Conservation (phyloP, 2,329 filamentous ascomycete species). For the Didymosphaeria variabile region DNA sequence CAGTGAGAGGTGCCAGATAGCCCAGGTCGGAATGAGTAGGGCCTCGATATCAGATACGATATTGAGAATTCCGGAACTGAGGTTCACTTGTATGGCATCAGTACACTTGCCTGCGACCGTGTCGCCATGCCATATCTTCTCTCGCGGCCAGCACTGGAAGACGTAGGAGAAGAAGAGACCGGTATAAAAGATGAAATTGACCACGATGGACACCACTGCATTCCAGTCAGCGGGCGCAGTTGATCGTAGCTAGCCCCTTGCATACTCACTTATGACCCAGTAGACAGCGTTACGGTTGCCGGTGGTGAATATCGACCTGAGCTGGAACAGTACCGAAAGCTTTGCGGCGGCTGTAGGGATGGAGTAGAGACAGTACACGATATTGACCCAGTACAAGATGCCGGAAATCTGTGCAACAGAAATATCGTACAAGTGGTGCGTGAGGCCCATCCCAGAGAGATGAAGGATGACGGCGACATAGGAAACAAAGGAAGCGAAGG, state of each 20-base stretch:
- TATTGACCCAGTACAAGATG: slow-evolving; percentile 4
- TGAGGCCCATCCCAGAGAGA: not conserved
- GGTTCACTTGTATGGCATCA: not conserved
- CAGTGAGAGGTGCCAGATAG: slow-evolving; percentile 16
- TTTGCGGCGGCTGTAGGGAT: slow-evolving; percentile 10
- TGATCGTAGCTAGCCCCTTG: not conserved
- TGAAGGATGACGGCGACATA: slow-evolving; percentile 5
- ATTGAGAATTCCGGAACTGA: slow-evolving; percentile 13
- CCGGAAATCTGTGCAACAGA: slow-evolving; percentile 2
- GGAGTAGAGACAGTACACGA: slow-evolving; percentile 3
- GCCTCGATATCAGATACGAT: slow-evolving; percentile 17
- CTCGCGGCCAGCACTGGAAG: slow-evolving; percentile 10
- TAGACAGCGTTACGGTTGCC: not conserved
- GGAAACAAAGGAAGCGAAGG: slow-evolving; percentile 3
- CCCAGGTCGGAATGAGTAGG: slow-evolving; percentile 15
- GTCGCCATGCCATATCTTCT: slow-evolving; percentile 9
- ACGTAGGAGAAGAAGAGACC: slow-evolving; percentile 6
- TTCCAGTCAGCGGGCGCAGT: slow-evolving; percentile 6
- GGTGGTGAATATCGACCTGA: slow-evolving; percentile 8
- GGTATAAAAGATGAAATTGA: not conserved
- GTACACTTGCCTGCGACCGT: slow-evolving; percentile 4
- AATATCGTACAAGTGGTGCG: slow-evolving; percentile 6
- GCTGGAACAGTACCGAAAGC: slow-evolving; percentile 7
- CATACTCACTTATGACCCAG: slow-evolving; percentile 9
- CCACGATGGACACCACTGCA: slow-evolving; percentile 4